Percentiles rank a stretch among this genome's conserved stretches.
Conservation (phyloP, 2,329 filamentous ascomycete species). For the Cercospora sojina region DNA sequence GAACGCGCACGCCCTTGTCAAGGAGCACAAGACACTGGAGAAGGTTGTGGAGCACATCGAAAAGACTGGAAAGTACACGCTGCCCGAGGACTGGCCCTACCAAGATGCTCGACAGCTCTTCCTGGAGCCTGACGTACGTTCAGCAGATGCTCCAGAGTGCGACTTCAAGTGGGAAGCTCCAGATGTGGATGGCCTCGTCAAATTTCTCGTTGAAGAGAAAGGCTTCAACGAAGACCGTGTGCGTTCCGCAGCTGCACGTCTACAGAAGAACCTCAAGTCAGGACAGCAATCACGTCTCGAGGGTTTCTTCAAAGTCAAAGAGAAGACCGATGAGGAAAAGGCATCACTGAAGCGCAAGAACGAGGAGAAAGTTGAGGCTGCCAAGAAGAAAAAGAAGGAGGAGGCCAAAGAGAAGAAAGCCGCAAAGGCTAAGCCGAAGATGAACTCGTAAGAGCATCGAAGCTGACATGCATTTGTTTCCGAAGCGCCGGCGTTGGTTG, state of each 20-base stretch:
- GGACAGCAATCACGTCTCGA: slow-evolving; percentile 89
- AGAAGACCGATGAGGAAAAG: slow-evolving; percentile 84
- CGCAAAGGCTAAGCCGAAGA: slow-evolving; percentile 74
- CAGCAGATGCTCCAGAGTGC: slow-evolving; percentile 79
- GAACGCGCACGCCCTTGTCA: slow-evolving; percentile 90
- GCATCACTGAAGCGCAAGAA: slow-evolving; percentile 86
- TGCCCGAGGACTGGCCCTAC: slow-evolving; percentile 97
- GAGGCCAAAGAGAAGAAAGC: slow-evolving; percentile 95
- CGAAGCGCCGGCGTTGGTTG: slow-evolving; percentile 28
- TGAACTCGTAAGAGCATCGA: slow-evolving; percentile 33
- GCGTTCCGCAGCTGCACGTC: slow-evolving; percentile 69
- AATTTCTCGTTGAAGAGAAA: slow-evolving; percentile 90
- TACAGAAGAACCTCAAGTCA: slow-evolving; percentile 88
- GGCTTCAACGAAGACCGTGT: slow-evolving; percentile 96
- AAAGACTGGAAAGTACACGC: slow-evolving; percentile 72
- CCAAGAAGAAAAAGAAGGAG: slow-evolving; percentile 93
- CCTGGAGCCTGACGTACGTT: slow-evolving; percentile 82
- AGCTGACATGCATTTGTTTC: slow-evolving; percentile 8
- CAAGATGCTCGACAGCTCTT: slow-evolving; percentile 89
- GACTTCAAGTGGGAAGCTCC: slow-evolving; percentile 98
- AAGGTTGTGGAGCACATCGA: slow-evolving; percentile 79
- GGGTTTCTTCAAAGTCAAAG: slow-evolving; percentile 93
- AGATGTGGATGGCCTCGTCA: slow-evolving; percentile 82
- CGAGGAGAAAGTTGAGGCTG: slow-evolving; percentile 85
- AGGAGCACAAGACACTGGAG: slow-evolving; percentile 84